Percentiles rank a stretch among this genome's conserved stretches.
phyloP scores from a whole-genome alignment of 495 filamentous ascomycete species.

The Aspergillus ostianus region DNA sequence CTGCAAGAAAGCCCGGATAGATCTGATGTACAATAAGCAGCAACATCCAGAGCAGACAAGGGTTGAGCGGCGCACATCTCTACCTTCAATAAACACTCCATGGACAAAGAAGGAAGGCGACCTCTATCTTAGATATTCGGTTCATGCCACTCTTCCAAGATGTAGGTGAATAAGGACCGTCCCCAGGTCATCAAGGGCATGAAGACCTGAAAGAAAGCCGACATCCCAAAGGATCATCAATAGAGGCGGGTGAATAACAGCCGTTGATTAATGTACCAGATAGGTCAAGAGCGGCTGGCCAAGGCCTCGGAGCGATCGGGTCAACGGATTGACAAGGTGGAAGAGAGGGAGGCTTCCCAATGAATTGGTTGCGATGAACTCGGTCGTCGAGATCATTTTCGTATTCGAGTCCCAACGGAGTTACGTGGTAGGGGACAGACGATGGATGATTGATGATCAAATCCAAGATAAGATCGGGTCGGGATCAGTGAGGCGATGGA shows the following conservation, averaged over 20 bases:
- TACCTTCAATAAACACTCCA: neutral
- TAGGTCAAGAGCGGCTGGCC: conserved; percentile 1
- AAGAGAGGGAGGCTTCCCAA: no score
- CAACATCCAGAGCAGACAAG: neutral
- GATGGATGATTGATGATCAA: conserved; percentile 1
- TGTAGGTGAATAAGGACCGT: neutral
- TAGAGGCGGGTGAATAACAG: neutral
- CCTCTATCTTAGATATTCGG: neutral
- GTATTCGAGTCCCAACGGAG: no score
- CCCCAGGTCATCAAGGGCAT: neutral
- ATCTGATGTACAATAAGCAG: no score
- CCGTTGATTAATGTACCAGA: conserved; percentile 2
- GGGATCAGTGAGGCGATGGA: conserved; percentile 21
- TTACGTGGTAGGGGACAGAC: no score
- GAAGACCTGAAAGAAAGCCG: neutral
- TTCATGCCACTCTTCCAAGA: neutral
- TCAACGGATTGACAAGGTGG: conserved; percentile 1
- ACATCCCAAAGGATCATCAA: neutral
- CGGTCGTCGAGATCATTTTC: no score
- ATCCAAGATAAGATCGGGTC: conserved; percentile 43
- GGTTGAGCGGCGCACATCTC: neutral
- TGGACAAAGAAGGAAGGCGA: neutral
- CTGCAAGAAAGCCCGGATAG: neutral
- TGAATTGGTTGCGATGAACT: no score
- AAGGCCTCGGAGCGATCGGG: neutral